Conservation (phyloP, 192 early-diverging fungal genomes). For the Coemansia sp. region DNA sequence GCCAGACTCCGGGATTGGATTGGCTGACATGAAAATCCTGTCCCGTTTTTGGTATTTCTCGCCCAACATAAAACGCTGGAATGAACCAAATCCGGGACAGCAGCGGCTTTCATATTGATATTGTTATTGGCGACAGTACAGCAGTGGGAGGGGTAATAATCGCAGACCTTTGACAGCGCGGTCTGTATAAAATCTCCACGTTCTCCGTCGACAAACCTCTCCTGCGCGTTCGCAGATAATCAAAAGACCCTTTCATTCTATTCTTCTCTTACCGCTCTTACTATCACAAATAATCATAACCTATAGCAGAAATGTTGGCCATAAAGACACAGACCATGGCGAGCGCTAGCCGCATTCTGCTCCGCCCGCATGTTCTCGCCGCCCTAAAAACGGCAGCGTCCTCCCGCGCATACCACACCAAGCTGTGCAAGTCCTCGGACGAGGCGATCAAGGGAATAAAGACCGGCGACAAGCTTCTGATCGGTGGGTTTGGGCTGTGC, state of each 20-base stretch:
- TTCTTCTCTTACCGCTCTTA: neutral
- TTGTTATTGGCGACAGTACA: too few relatives aligned
- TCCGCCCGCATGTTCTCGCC: slow-evolving; percentile 31
- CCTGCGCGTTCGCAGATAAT: neutral
- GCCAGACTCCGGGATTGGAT: too few relatives aligned
- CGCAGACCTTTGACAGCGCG: too few relatives aligned
- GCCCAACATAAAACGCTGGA: too few relatives aligned
- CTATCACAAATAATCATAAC: neutral
- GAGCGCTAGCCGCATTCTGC: slow-evolving; percentile 25
- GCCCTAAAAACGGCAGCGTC: slow-evolving; percentile 16
- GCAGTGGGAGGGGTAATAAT: too few relatives aligned
- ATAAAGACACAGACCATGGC: slow-evolving; percentile 38
- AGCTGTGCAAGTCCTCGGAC: slow-evolving; percentile 59
- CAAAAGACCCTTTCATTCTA: neutral
- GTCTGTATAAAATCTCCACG: too few relatives aligned
- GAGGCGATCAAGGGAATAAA: slow-evolving; percentile 64
- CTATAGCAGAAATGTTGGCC: slow-evolving; percentile 25
- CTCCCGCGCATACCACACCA: slow-evolving; percentile 49
- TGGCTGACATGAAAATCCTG: too few relatives aligned
- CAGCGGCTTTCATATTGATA: too few relatives aligned
- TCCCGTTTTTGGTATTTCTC: too few relatives aligned
- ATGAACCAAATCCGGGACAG: too few relatives aligned
- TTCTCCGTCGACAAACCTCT: neutral
- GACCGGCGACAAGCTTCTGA: slow-evolving; percentile 61
- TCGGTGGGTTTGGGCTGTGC: slow-evolving; percentile 75